phyloP scores from a whole-genome alignment of 768 basidiomycete genomes.

The Cystofilobasidium macerans region DNA sequence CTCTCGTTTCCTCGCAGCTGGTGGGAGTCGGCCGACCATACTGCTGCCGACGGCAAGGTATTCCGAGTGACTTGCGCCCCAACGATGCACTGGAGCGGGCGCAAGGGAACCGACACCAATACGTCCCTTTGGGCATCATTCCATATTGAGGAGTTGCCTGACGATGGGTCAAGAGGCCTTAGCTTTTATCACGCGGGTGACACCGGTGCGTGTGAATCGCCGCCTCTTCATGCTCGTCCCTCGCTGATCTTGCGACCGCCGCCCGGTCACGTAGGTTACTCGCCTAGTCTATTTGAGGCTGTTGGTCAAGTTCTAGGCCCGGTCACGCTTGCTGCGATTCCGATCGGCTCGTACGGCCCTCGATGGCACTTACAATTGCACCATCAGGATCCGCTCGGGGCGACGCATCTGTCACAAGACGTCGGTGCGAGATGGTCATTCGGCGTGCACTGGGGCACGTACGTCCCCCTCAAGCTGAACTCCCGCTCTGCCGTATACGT shows the following conservation, averaged over 20 bases:
- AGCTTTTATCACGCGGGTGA: conserved; percentile 36
- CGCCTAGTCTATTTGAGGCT: conserved; percentile 33
- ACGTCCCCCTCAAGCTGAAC: no score
- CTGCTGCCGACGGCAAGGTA: conserved; percentile 27
- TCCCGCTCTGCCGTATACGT: not conserved
- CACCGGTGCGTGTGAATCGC: conserved; percentile 34
- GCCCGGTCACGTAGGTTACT: conserved; percentile 28
- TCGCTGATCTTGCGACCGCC: not conserved
- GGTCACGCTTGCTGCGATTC: conserved; percentile 34
- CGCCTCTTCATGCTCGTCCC: not conserved
- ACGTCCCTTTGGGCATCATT: conserved; percentile 36
- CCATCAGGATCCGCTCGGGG: conserved; percentile 36
- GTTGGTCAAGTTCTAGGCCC: conserved; percentile 34
- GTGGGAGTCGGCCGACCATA: conserved; percentile 35
- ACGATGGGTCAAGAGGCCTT: not conserved
- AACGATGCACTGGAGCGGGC: conserved; percentile 28
- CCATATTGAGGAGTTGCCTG: conserved; percentile 28
- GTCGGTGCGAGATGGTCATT: conserved; percentile 32
- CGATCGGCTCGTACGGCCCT: conserved; percentile 37
- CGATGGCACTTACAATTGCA: conserved; percentile 36
- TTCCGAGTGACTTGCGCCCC: conserved; percentile 35
- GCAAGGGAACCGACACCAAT: conserved; percentile 37
- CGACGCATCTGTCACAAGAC: conserved; percentile 34
- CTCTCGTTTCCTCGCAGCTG: conserved; percentile 29
- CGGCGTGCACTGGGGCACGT: conserved; percentile 38